Evolutionary conservation across 305 asterid species (phyloP).

Genomic region (Fraxinus angustifolia): DNA sequence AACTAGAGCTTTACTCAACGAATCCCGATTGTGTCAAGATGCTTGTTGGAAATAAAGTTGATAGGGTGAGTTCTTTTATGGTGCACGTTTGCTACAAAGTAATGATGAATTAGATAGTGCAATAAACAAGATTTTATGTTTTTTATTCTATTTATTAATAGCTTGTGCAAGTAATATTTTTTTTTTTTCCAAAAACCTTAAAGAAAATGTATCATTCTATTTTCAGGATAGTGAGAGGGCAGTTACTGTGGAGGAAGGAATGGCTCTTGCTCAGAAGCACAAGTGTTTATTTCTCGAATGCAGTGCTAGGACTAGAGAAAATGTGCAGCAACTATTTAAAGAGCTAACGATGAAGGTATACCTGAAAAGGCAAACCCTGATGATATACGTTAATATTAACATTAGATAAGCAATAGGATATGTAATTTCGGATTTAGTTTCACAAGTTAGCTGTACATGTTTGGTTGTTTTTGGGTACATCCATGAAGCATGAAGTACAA

Average conservation of each 20-base stretch:
- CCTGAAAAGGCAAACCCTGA: neutral
- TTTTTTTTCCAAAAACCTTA: neutral
- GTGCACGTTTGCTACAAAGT: neutral
- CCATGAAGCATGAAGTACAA: neutral
- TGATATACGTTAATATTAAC: neutral
- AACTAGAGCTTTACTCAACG: constrained; percentile 66
- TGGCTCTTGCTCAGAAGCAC: constrained; percentile 66
- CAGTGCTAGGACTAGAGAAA: constrained; percentile 79
- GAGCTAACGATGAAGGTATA: constrained; percentile 69
- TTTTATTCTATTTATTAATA: neutral
- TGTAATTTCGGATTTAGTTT: neutral
- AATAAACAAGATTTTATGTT: neutral
- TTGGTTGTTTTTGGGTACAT: neutral
- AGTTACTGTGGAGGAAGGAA: constrained; percentile 72
- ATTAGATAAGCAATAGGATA: neutral
- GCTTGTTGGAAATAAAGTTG: constrained; percentile 86
- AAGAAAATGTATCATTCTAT: neutral
- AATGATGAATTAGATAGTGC: neutral
- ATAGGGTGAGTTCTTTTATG: constrained; percentile 49
- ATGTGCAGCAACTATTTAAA: constrained; percentile 69
- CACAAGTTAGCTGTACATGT: neutral
- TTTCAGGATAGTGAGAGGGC: constrained; percentile 80
- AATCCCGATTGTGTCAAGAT: constrained; percentile 74
- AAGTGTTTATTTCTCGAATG: constrained; percentile 68
- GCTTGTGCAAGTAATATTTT: neutral